Evolutionary conservation across 2,329 filamentous ascomycete species (phyloP).

Genomic region (Aspergillus ustus): DNA sequence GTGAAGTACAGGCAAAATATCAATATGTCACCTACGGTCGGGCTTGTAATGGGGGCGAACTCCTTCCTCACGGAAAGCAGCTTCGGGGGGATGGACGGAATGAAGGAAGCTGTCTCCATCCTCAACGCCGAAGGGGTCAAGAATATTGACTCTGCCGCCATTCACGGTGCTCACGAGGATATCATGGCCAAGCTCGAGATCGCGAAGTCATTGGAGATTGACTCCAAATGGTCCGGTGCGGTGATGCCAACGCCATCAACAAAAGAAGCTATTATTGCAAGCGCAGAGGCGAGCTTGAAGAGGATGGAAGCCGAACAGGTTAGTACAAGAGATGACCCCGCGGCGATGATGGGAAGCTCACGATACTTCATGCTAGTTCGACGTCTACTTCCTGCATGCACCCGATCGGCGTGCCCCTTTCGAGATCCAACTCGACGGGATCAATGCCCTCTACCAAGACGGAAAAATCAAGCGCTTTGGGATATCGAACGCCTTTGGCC

Average conservation of each 20-base stretch:
- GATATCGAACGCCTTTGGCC: conserved; percentile 50
- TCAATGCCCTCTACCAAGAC: conserved; percentile 36
- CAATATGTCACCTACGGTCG: not conserved
- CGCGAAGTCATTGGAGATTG: not conserved
- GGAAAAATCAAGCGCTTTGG: conserved; percentile 41
- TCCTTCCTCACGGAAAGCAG: not conserved
- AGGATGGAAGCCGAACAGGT: not conserved
- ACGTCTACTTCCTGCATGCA: conserved; percentile 34
- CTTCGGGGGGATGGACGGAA: not conserved
- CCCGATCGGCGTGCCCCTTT: conserved; percentile 39
- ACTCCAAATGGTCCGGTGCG: not conserved
- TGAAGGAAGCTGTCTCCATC: not conserved
- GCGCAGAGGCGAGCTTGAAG: not conserved
- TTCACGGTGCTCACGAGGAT: not conserved
- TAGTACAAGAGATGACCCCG: not conserved
- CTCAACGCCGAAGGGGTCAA: not conserved
- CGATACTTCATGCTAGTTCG: not conserved
- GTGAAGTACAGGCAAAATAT: not conserved
- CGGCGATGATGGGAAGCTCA: not conserved
- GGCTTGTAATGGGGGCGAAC: not conserved
- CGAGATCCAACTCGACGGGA: conserved; percentile 36
- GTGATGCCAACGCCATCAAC: not conserved
- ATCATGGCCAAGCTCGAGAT: not conserved
- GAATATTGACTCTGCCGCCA: not conserved
- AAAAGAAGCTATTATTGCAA: not conserved